Base-by-base conservation (phyloP, 495 filamentous ascomycete genomes). In the Xylaria sp. region DNA sequence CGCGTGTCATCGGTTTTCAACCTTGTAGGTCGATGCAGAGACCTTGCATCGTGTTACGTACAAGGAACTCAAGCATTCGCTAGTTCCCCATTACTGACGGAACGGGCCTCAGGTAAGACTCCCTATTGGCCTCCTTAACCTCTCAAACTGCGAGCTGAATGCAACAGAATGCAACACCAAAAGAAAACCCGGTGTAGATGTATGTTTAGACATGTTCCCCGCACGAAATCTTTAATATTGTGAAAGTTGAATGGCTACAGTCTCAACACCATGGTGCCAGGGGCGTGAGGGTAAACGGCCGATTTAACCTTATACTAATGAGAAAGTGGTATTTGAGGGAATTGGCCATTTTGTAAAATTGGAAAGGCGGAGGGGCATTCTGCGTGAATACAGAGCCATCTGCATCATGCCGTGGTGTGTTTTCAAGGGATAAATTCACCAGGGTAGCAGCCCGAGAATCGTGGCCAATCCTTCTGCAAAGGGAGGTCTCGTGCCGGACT, bases 1-100 rank as follows among this genome's bases (percentile, higher is more conserved):
- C n/a, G 35, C 46, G 29, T 24, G 43, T 52, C 44, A 65, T 29
- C 61, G 44, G 44, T 37, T 14, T 33, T 35, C 61, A 19, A 69
- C 33, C 26, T 61, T 35, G 44, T 63, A 44, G 37, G 43, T 57
- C 21, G 48, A 74, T 70, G 71, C 64, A 29, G 68, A 68, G 59
- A 50, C 53, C 69, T 46, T 43, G 43, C 57, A 59, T 43, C 37
- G 71, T 48, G 52, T 79, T 75, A 79, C 77, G 75, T 79, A 77
- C 66, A 66, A 26, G 46, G 74, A 74, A 40, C 58, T 59, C 68
- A 74, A 37, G 76, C 64, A 77, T 77, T 73, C 70, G 69, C 72
- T 71, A 35, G 46, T 58, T 53, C 33, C 72, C 50, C 48, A 65
- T 19, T 44, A 26, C 21, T 35, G 69, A 50, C 75, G 75, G 75